Evolutionary conservation across 768 basidiomycete species (phyloP).

Genomic region (Hericium alpestre): DNA sequence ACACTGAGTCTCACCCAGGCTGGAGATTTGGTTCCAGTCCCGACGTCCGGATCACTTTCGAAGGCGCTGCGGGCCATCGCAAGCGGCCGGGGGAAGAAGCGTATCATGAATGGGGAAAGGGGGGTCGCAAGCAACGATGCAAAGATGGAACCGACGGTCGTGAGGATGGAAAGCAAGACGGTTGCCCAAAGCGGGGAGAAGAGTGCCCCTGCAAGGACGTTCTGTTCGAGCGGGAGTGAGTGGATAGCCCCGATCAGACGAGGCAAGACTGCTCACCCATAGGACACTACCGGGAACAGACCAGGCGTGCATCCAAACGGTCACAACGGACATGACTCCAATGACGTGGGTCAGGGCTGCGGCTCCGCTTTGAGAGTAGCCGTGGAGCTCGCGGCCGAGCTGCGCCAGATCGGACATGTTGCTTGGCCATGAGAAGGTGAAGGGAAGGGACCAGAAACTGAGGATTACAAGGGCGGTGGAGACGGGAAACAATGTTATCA

Average conservation of each 20-base stretch:
- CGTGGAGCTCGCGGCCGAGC: slow-evolving; percentile 65
- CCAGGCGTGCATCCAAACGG: slow-evolving; percentile 96
- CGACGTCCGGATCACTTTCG: slow-evolving; percentile 48
- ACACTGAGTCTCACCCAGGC: slow-evolving; percentile 81
- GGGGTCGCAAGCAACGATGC: slow-evolving; percentile 76
- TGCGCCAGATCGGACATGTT: slow-evolving; percentile 67
- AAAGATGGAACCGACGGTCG: slow-evolving; percentile 75
- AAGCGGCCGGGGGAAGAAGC: slow-evolving; percentile 74
- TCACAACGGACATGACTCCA: slow-evolving; percentile 71
- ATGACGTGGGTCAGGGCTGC: slow-evolving; percentile 66
- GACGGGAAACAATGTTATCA: slow-evolving; percentile 58
- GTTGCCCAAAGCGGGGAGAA: slow-evolving; percentile 79
- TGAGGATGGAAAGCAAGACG: slow-evolving; percentile 70
- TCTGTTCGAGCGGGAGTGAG: slow-evolving; percentile 32
- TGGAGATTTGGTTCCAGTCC: slow-evolving; percentile 26
- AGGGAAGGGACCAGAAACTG: slow-evolving; percentile 46
- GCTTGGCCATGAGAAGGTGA: slow-evolving; percentile 66
- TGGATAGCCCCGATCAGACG: slow-evolving; percentile 3
- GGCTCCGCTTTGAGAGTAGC: slow-evolving; percentile 63
- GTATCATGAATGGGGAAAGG: slow-evolving; percentile 72
- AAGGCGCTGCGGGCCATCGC: slow-evolving; percentile 76
- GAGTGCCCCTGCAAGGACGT: slow-evolving; percentile 80
- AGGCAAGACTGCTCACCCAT: slow-evolving; percentile 43
- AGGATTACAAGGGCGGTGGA: slow-evolving; percentile 44
- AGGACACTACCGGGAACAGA: slow-evolving; percentile 90